Conservation (phyloP, 1,139 yeast species). For the Candida sp. region DNA sequence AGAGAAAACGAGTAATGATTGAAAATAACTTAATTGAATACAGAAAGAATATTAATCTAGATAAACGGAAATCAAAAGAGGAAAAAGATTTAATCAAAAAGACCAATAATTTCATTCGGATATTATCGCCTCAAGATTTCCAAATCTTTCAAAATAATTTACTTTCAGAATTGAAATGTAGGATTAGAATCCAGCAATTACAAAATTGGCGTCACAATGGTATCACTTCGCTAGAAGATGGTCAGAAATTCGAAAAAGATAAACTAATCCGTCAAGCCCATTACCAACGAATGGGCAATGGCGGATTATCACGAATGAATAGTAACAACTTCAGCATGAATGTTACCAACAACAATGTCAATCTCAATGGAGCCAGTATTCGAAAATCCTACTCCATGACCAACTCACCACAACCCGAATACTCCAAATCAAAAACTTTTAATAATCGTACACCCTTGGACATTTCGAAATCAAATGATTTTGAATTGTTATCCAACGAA, state of each 20-base stretch:
- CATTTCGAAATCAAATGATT: slow-evolving; percentile 81
- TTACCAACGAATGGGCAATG: slow-evolving; percentile 58
- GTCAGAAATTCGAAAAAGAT: slow-evolving; percentile 85
- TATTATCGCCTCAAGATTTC: slow-evolving; percentile 80
- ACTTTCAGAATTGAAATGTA: slow-evolving; percentile 70
- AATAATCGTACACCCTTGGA: slow-evolving; percentile 56
- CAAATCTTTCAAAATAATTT: slow-evolving; percentile 70
- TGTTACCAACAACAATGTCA: slow-evolving; percentile 2
- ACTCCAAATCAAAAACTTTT: slow-evolving; percentile 31
- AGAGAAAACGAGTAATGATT: slow-evolving; percentile 78
- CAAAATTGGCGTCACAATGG: slow-evolving; percentile 96
- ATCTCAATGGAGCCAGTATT: slow-evolving; percentile 6
- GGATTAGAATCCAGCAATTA: slow-evolving; percentile 80
- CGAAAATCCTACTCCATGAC: slow-evolving; percentile 14
- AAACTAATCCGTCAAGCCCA: slow-evolving; percentile 61
- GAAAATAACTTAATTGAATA: slow-evolving; percentile 80
- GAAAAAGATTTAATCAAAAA: slow-evolving; percentile 78
- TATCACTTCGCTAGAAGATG: slow-evolving; percentile 77
- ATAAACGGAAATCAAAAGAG: slow-evolving; percentile 83
- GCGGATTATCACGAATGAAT: slow-evolving; percentile 25
- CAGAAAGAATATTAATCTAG: slow-evolving; percentile 69
- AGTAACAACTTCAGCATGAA: slow-evolving; percentile 13
- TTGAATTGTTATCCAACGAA: slow-evolving; percentile 74
- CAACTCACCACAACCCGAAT: slow-evolving; percentile 32
- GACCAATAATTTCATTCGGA: slow-evolving; percentile 76